Evolutionary conservation across 139 green algal species (phyloP), one percentile per base, ranked within the genome.

Genomic region (Dunaliella primolecta): DNA sequence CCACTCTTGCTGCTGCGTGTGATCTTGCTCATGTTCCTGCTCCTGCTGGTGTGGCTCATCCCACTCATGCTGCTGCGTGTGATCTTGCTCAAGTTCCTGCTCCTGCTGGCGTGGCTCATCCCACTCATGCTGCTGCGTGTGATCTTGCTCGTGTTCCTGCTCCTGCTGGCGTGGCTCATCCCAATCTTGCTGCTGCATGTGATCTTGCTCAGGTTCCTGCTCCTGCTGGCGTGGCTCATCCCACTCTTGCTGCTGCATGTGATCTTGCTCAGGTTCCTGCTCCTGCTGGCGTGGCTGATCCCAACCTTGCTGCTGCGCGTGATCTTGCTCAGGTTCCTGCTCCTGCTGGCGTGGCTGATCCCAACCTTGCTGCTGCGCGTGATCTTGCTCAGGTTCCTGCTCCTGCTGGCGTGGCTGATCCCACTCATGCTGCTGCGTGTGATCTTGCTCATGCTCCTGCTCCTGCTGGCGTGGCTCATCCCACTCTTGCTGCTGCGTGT

Each of bases 261-360:
- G 23, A 2, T 46, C 0, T 57, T 77, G 31, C 30, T 31, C 3
- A 23, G 37, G 75, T 30, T 80, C 3, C 79, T 81, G 0, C 84
- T 74, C 30, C 83, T 84, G 71, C 83, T 81, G 71, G 34, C 76
- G 36, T 30, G 32, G 2, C 83, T 87, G 84, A 84, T 84, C 64
- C 46, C 36, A 1, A 84, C 80, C 23, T 84, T 87, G 84, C 64
- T 75, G 0, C 79, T 81, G 27, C 46, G 84, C 3, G 11, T 36
- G 3, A 79, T 7, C n/a, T 15, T 32, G 3, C 72, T 36, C 3
- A 32, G 11, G 46, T 64, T 64, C 7, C 30, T 34, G 72, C n/a
- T 79, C 3, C 72, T 36, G 72, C n/a, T 34, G 30, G 3, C 30
- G 72, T 20, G 11, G 72, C n/a, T 79, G n/a, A 7, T 79, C n/a